phyloP scores from a whole-genome alignment of 164 flowering plant genomes.

The Pachysandra terminalis region DNA sequence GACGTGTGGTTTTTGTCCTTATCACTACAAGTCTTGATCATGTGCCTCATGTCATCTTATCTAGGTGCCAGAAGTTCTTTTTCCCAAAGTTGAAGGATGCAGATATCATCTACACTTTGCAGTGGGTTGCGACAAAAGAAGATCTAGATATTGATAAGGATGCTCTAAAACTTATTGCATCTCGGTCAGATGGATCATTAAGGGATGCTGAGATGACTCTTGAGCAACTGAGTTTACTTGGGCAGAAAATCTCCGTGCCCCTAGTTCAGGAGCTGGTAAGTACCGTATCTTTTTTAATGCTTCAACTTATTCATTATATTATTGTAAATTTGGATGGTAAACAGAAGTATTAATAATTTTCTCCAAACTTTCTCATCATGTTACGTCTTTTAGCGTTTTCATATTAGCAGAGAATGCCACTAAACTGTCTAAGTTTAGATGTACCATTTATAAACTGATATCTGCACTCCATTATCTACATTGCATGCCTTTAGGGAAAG shows the following conservation, averaged over 20 bases:
- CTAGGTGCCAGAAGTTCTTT: constrained; percentile 96
- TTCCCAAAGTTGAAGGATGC: constrained; percentile 96
- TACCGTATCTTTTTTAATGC: constrained; percentile 12
- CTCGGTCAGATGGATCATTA: constrained; percentile 94
- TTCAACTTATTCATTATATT: background rate
- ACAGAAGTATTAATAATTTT: background rate
- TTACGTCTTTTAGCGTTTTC: background rate
- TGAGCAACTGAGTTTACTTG: constrained; percentile 95
- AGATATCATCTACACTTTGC: constrained; percentile 77
- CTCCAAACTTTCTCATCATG: background rate
- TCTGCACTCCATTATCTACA: no score
- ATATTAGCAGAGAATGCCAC: background rate
- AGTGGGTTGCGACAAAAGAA: constrained; percentile 86
- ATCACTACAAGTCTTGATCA: constrained; percentile 80
- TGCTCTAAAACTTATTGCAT: constrained; percentile 89
- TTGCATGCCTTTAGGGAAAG: background rate
- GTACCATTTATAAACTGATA: background rate
- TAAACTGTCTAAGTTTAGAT: background rate
- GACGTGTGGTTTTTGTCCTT: constrained; percentile 82
- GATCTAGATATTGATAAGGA: constrained; percentile 80
- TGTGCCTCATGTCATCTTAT: constrained; percentile 84
- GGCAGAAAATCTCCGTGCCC: constrained; percentile 76
- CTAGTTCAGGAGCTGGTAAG: constrained; percentile 95
- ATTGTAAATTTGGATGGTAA: background rate
- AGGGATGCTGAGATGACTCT: constrained; percentile 99